A percentile compares a stretch with the other conserved stretches of the same genome.
phyloP scores from a whole-genome alignment of 2,329 filamentous ascomycete genomes.

The Metarhizium humberi region DNA sequence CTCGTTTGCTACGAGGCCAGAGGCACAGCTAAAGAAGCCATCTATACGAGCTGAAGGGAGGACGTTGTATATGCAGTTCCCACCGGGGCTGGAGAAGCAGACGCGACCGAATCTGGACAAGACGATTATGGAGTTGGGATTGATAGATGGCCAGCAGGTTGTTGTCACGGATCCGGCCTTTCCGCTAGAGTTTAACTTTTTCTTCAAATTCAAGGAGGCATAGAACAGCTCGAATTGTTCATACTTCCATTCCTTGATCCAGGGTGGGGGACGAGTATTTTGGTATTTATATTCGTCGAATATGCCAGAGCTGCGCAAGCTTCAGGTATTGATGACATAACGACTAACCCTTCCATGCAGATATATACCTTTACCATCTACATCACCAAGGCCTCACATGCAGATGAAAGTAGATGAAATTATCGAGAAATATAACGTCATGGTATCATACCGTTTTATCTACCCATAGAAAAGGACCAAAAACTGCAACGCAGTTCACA shows the following conservation, averaged over 20 bases:
- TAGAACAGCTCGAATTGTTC: constrained; percentile 1
- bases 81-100: constrained; percentile 71
- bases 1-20: constrained; percentile 70
- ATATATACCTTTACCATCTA: not conserved
- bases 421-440: constrained; percentile 9
- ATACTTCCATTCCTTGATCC: not conserved
- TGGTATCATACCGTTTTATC: constrained; percentile 24
- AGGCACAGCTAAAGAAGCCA: constrained; percentile 89
- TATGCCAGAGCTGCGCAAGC: not conserved
- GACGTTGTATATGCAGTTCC: constrained; percentile 84
- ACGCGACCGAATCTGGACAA: constrained; percentile 74
- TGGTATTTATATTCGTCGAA: not conserved
- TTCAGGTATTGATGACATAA: not conserved
- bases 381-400: no score
- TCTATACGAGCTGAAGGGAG: constrained; percentile 71
- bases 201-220: constrained; percentile 34
- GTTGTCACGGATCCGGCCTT: constrained; percentile 92
- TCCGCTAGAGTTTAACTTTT: constrained; percentile 56
- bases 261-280: not conserved
- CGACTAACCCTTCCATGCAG: not conserved
- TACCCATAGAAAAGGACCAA: constrained; percentile 11
- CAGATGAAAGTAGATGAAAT: no score
- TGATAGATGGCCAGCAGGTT: constrained; percentile 77
- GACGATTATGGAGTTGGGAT: constrained; percentile 62
- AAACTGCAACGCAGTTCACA: not conserved